Base-by-base conservation (phyloP, 169 alveolate genomes). In the Eimeria mitis region DNA sequence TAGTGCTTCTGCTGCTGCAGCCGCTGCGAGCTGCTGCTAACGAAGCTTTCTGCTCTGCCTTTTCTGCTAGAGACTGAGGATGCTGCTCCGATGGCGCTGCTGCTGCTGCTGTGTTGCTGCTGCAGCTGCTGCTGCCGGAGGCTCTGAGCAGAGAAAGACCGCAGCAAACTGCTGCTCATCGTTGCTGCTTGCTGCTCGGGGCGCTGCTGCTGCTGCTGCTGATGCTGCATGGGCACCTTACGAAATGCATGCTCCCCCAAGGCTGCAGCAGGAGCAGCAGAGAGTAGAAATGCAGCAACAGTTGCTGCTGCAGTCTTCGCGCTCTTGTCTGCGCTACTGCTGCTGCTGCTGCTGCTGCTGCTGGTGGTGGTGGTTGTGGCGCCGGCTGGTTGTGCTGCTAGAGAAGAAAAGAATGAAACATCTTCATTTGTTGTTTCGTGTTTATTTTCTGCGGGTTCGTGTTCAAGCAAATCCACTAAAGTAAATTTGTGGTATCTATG, bases 41-140 rank as follows among this genome's bases (percentile, higher is more conserved):
- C 90, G 71, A 54, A 83, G 34, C 90, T 83, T 54, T 83, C 90
- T 11, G 90, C 90, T 56, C 90, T 83, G 54, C 90, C 90, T 59
- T 59, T 83, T 34, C 90, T 83, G 75, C 90, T 83, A 16, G 59
- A 85, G 8, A 63, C 92, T 4, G 79, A 85, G 14, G 92, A 56
- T 13, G 81, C 76, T 25, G 79, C 79, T 13, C 79, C 92, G 61
- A 61, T 49, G 70, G 79, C 79, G 81, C 92, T 83, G 90, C 90
- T 85, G 92, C 92, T 85, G 65, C 79, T 85, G 92, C 92, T 85
- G 92, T 85, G 92, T 4, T 85, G 79, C 49, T 85, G 81, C 81
- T 63, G 92, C 61, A 40, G 63, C 76, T 85, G 79, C 81, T 85
- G 92, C 61, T 56, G 92, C 34, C 92, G 61, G 31, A 63, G 3